Base-by-base conservation (phyloP, 768 basidiomycete species). In the Polyporus arcularius region DNA sequence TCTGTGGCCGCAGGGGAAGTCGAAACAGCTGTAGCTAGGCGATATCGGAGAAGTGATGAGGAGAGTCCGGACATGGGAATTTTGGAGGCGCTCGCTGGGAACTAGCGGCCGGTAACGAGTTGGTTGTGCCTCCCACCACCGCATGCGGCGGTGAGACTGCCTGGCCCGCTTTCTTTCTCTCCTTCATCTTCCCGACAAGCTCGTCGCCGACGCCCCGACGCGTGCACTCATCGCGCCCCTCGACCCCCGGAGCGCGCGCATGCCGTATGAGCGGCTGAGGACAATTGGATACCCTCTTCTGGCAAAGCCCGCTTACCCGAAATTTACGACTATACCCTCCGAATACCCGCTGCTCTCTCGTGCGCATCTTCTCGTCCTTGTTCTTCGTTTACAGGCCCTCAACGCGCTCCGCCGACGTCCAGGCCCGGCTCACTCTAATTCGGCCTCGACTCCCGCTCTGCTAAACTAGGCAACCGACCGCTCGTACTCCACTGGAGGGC, bases 301-400 rank as follows among this genome's bases (percentile, higher is more conserved):
- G 61, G 56, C 55, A 54, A 54, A 52, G 46, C 52, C 46, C 51
- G 52, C 52, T 58, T 62, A 39, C 52, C 56, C 61, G 61, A 62
- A 58, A 54, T 54, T 58, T 62, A 62, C 61, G 57, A 62, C 55
- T 51, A 62, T 62, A 62, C 61, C 61, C 61, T 56, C 32, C 49
- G 46, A 53, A 62, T 62, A 57, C 61, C 56, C 41, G 30, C 55
- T 39, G n/a, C 49, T 50, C 45, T 43, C 56, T 35, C 39, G 55
- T 62, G 46, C 60, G 60, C 48, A 55, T 46, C 51, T 48, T 62
- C 60, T 31, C 41, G 35, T 54, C 60, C 52, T 50, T 53, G 39
- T 50, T 53, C 40, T 49, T 56, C 21, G 35, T 21, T 26, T 50
- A 51, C 43, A 11, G 10, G 32, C 32, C 55, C 55, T 49, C 55